Evolutionary conservation across 2,329 filamentous ascomycete genomes (phyloP).

Genomic region (Furcasterigmium sp.): DNA sequence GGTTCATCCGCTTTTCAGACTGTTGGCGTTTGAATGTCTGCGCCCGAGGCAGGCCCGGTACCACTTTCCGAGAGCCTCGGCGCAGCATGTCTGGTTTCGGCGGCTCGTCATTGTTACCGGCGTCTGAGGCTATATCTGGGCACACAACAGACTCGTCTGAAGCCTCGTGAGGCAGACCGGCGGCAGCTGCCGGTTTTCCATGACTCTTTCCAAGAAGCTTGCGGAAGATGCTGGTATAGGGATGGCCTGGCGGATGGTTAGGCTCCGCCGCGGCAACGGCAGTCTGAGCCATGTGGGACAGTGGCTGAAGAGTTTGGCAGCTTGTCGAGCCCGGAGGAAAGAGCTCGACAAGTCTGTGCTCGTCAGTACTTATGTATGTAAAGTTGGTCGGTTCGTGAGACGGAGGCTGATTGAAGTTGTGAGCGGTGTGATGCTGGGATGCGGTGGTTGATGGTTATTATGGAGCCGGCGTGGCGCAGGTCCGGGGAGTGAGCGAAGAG

Average conservation of each 20-base stretch:
- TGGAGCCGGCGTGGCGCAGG: constrained; percentile 4
- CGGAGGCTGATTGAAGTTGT: constrained; percentile 7
- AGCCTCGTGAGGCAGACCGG: constrained; percentile 3
- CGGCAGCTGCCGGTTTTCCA: background rate
- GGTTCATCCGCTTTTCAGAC: constrained; percentile 70
- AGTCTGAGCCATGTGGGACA: constrained; percentile 9
- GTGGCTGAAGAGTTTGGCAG: background rate
- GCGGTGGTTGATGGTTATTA: constrained; percentile 7
- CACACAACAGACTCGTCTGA: constrained; percentile 9
- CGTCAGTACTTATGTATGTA: background rate
- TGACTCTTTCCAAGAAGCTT: constrained; percentile 12
- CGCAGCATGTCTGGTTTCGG: constrained; percentile 30
- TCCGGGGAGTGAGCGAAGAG: constrained; percentile 7
- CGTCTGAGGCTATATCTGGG: constrained; percentile 14
- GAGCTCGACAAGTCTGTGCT: background rate
- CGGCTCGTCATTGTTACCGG: constrained; percentile 22
- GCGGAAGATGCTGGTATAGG: constrained; percentile 10
- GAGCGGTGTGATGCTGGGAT: constrained; percentile 10
- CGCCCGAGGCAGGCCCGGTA: constrained; percentile 70
- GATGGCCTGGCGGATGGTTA: constrained; percentile 3
- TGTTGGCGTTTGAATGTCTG: constrained; percentile 79
- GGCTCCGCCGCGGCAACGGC: constrained; percentile 6
- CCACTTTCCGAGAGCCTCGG: constrained; percentile 54
- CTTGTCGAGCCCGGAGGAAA: constrained; percentile 3
- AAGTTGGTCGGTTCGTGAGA: background rate